These are phyloP conservation scores for Pythium grandisporangium DNA, from an alignment of 352 stramenopile genomes.

Conservation along the genomic window DNA sequence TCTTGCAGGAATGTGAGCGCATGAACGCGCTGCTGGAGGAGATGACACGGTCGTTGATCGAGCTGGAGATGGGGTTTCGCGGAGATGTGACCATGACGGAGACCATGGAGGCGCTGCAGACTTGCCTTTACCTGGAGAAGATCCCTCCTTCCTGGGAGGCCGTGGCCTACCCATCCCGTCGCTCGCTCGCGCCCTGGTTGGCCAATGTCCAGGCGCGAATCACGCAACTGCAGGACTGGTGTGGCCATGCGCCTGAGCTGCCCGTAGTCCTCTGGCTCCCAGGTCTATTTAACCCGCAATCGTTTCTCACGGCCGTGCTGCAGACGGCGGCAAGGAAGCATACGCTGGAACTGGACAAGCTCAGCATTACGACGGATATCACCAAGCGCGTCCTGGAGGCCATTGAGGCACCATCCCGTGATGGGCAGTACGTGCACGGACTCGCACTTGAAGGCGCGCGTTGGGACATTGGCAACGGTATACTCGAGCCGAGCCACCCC, in stretches of 20 bases:
- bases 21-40: constrained; percentile 79
- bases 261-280: constrained; percentile 80
- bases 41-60: constrained; percentile 70
- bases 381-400: constrained; percentile 82
- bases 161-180: constrained; percentile 68
- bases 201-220: constrained; percentile 82
- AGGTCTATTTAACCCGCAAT: constrained; percentile 78
- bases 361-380: constrained; percentile 71
- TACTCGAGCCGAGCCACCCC: constrained; percentile 70
- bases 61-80: constrained; percentile 83
- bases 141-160: constrained; percentile 69
- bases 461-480: constrained; percentile 75
- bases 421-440: constrained; percentile 88
- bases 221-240: constrained; percentile 83
- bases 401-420: constrained; percentile 74
- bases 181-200: constrained; percentile 77
- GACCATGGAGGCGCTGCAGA: constrained; percentile 77
- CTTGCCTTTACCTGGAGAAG: constrained; percentile 64
- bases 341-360: constrained; percentile 73
- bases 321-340: constrained; percentile 72
- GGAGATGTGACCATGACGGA: constrained; percentile 87
- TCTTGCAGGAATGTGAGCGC: constrained; percentile 86
- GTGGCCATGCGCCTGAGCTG: constrained; percentile 57
- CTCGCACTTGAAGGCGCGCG: constrained; percentile 86
- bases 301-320: constrained; percentile 77